phyloP scores from a whole-genome alignment of 805 yeast species.

The Candida ortonii region DNA sequence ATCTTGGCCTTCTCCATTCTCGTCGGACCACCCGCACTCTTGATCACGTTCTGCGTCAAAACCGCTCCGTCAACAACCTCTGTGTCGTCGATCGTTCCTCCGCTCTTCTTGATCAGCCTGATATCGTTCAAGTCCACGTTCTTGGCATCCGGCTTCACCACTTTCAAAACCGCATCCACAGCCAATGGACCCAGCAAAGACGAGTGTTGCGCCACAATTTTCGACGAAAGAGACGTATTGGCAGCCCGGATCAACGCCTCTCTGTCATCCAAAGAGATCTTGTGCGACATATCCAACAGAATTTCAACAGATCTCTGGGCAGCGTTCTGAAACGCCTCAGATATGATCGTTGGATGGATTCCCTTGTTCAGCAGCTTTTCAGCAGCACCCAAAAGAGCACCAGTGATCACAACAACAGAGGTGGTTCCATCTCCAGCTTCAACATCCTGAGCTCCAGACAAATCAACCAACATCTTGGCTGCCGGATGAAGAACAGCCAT shows the following conservation, averaged over 20 bases:
- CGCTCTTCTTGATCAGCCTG: constrained; percentile 87
- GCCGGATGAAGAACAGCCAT: constrained; percentile 99
- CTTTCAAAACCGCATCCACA: constrained; percentile 87
- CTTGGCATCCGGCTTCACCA: constrained; percentile 43
- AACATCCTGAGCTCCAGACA: constrained; percentile 95
- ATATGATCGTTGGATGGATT: constrained; percentile 92
- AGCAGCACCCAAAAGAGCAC: constrained; percentile 92
- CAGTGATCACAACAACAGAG: constrained; percentile 92
- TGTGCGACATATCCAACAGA: constrained; percentile 77
- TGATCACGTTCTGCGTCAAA: constrained; percentile 84
- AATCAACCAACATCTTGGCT: constrained; percentile 94
- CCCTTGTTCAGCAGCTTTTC: constrained; percentile 86
- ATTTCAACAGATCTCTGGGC: constrained; percentile 80
- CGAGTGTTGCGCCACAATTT: constrained; percentile 92
- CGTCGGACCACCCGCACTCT: constrained; percentile 91
- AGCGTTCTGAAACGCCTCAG: constrained; percentile 90
- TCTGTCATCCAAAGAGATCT: constrained; percentile 74
- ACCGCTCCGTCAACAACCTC: constrained; percentile 91
- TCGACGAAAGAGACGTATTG: constrained; percentile 87
- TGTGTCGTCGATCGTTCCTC: constrained; percentile 97
- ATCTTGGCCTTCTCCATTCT: constrained; percentile 91
- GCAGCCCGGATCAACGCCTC: constrained; percentile 90
- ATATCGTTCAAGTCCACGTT: constrained; percentile 86
- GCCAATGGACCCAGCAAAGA: constrained; percentile 86
- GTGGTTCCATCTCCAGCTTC: constrained; percentile 99